These are phyloP conservation scores for Penicillium alfredii DNA, from an alignment of 495 filamentous ascomycete species.

Conservation along the genomic window DNA sequence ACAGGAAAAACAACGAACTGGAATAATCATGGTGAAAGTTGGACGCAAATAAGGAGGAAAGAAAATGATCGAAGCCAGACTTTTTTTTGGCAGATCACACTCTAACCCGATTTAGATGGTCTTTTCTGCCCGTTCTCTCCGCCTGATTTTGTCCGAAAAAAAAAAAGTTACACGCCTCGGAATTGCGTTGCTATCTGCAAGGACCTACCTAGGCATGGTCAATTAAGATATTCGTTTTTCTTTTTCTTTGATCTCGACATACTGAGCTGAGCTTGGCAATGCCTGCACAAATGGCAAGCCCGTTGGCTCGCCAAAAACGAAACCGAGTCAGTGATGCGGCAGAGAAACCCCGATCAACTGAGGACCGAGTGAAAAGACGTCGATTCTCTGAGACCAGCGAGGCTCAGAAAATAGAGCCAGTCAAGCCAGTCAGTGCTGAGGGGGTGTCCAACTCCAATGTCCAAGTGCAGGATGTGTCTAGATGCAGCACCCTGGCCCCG, in stretches of 20 bases:
- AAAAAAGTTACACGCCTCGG: no score
- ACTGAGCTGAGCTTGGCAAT: slow-evolving; percentile 12
- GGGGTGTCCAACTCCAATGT: background rate
- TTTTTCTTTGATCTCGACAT: no score
- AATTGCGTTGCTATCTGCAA: no score
- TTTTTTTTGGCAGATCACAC: slow-evolving; percentile 14
- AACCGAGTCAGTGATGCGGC: slow-evolving; percentile 31
- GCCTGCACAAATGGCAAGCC: slow-evolving; percentile 13
- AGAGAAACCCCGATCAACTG: slow-evolving; percentile 16
- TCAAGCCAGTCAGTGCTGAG: background rate
- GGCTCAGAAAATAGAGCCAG: slow-evolving; percentile 1
- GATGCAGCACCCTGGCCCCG: slow-evolving; percentile 9
- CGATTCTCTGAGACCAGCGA: slow-evolving; percentile 24
- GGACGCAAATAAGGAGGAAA: slow-evolving; percentile 18
- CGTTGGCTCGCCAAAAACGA: slow-evolving; percentile 28
- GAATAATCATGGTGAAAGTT: slow-evolving; percentile 80
- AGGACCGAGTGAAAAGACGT: slow-evolving; percentile 30
- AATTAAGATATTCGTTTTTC: no score
- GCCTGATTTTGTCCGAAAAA: slow-evolving; percentile 7
- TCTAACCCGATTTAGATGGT: slow-evolving; percentile 7
- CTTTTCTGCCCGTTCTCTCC: slow-evolving; percentile 18
- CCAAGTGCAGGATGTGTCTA: slow-evolving; percentile 6
- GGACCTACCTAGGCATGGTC: no score
- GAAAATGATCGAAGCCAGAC: slow-evolving; percentile 13
- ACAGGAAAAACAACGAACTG: slow-evolving; percentile 96